These are phyloP conservation scores for Coprinopsis strossmayeri DNA, from an alignment of 768 basidiomycete genomes.

Conservation along the genomic window DNA sequence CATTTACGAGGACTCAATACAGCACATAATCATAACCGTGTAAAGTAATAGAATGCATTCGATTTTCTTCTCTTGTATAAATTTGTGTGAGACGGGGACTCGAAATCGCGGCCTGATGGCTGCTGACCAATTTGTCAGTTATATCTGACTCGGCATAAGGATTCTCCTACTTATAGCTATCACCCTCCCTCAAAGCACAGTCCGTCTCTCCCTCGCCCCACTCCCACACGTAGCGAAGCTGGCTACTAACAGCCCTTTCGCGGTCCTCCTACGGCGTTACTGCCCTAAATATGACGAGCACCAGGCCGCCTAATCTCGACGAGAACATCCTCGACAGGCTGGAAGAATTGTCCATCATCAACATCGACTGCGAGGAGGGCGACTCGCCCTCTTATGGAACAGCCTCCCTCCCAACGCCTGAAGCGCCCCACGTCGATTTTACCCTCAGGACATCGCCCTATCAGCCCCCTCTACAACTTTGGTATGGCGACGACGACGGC, in stretches of 20 bases:
- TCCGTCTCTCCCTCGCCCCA: neutral
- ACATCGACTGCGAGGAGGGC: slow-evolving; percentile 15
- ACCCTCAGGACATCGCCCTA: slow-evolving; percentile 7
- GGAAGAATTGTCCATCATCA: slow-evolving; percentile 11
- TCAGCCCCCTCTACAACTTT: slow-evolving; percentile 7
- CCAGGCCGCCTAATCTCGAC: neutral
- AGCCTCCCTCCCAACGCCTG: slow-evolving; percentile 28
- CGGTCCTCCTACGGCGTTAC: neutral
- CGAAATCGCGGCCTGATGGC: too few species aligned
- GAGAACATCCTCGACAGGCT: slow-evolving; percentile 7
- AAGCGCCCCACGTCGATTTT: slow-evolving; percentile 13
- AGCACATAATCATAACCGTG: too few species aligned
- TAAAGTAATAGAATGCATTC: too few species aligned
- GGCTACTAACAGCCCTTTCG: slow-evolving; percentile 3
- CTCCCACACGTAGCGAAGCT: slow-evolving; percentile 5
- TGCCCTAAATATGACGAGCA: slow-evolving; percentile 8
- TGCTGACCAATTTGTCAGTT: too few species aligned
- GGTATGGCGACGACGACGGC: slow-evolving; percentile 10
- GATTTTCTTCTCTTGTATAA: too few species aligned
- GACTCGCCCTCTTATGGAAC: slow-evolving; percentile 26
- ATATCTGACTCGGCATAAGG: too few species aligned
- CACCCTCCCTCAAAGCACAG: too few species aligned
- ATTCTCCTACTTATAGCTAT: too few species aligned
- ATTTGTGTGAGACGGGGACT: too few species aligned
- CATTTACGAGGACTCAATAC: too few species aligned